Evolutionary conservation across 2,329 filamentous ascomycete species (phyloP).

Genomic region (Intubia oerlemansii): DNA sequence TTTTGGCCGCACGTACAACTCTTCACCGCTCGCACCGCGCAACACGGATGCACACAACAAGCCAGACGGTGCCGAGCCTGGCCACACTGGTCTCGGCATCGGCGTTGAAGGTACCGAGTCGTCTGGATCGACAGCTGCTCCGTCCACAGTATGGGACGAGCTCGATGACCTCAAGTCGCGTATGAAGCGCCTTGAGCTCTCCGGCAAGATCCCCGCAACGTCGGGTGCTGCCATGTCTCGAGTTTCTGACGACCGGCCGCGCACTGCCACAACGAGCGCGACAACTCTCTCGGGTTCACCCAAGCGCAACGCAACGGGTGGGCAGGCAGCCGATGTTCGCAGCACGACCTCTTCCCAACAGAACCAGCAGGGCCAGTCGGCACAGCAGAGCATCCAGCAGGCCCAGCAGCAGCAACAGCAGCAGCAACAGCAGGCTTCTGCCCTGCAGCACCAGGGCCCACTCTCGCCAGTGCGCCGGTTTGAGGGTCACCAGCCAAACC

Average conservation of each 20-base stretch:
- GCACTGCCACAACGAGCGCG: constrained; percentile 74
- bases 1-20: constrained; percentile 28
- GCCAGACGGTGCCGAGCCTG: constrained; percentile 16
- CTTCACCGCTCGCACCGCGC: constrained; percentile 35
- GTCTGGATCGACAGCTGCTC: constrained; percentile 67
- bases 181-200: constrained; percentile 75
- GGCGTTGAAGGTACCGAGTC: constrained; percentile 51
- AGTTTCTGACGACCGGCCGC: constrained; percentile 58
- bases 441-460: constrained; percentile 31
- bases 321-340: constrained; percentile 16
- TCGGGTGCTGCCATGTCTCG: constrained; percentile 62
- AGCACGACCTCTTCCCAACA: constrained; percentile 29
- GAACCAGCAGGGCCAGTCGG: constrained; percentile 6
- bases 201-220: constrained; percentile 66
- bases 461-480: too few species aligned
- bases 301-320: constrained; percentile 45
- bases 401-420: constrained; percentile 2
- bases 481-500: constrained; percentile 1
- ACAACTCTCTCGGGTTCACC: constrained; percentile 85
- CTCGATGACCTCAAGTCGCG: constrained; percentile 86
- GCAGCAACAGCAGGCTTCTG: constrained; percentile 9
- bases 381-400: too few species aligned
- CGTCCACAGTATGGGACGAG: constrained; percentile 94
- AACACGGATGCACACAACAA: constrained; percentile 15
- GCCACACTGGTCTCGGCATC: constrained; percentile 15